phyloP scores from a whole-genome alignment of 805 yeast genomes.

The Saturnispora mendoncae region DNA sequence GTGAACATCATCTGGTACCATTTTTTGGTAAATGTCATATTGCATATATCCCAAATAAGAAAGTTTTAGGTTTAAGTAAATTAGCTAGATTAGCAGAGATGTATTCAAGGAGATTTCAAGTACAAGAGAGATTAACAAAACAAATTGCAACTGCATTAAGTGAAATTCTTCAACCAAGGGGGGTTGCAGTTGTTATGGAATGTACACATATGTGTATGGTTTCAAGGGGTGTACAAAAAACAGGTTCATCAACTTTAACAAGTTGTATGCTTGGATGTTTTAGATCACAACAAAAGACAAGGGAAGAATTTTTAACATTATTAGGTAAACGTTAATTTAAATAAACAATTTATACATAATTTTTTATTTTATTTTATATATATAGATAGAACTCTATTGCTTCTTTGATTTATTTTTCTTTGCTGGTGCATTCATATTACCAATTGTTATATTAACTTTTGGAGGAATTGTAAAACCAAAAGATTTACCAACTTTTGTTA shows the following conservation, averaged over 20 bases:
- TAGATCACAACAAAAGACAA: conserved; percentile 85
- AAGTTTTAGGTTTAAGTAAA: conserved; percentile 86
- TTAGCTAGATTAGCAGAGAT: conserved; percentile 94
- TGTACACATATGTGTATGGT: conserved; percentile 99
- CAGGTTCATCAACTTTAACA: conserved; percentile 88
- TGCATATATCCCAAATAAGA: conserved; percentile 93
- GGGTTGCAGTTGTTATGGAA: conserved; percentile 97
- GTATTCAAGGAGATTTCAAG: conserved; percentile 93
- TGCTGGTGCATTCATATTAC: conserved; percentile 31
- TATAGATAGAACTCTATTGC: not conserved
- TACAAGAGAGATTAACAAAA: conserved; percentile 94
- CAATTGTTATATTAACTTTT: conserved; percentile 91
- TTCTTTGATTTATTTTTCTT: conserved; percentile 3
- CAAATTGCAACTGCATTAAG: conserved; percentile 94
- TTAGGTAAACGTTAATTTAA: conserved; percentile 46
- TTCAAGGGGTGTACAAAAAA: conserved; percentile 92
- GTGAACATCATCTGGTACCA: conserved; percentile 98
- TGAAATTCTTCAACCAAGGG: conserved; percentile 86
- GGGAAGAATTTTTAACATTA: conserved; percentile 88
- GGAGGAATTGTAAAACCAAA: conserved; percentile 96
- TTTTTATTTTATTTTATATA: not conserved
- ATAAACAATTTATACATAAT: not conserved
- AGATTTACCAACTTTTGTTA: conserved; percentile 89
- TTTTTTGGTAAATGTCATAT: conserved; percentile 95
- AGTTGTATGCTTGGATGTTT: conserved; percentile 97